A percentile compares a stretch with the other conserved stretches of the same genome.
These are phyloP conservation scores for Capsicum rhomboideum DNA, from an alignment of 257 asterid genomes.

Conservation along the genomic window DNA sequence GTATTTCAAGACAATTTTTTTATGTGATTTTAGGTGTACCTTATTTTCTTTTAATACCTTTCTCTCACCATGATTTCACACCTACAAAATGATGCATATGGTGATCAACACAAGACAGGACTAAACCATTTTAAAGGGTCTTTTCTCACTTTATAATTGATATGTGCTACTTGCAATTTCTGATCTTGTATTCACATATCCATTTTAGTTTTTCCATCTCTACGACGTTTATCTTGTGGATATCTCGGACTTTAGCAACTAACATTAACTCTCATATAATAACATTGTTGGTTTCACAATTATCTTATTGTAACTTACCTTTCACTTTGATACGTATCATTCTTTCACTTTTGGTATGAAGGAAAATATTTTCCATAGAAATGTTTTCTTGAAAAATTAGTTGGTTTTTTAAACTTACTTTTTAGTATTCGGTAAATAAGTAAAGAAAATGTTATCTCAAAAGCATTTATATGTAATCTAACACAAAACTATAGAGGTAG, in stretches of 20 bases:
- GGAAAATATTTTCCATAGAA: too few species aligned
- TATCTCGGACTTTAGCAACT: background rate
- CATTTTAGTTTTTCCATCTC: background rate
- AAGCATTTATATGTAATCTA: too few species aligned
- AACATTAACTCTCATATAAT: background rate
- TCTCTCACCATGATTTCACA: background rate
- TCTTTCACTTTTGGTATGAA: too few species aligned
- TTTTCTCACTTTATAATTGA: background rate
- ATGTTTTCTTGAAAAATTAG: too few species aligned
- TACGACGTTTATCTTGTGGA: too few species aligned
- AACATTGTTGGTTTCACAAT: background rate
- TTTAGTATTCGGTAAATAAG: too few species aligned
- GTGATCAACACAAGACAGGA: background rate
- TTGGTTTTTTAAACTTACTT: too few species aligned
- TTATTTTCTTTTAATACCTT: background rate
- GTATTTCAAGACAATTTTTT: background rate
- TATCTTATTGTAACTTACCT: background rate
- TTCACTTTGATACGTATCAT: background rate
- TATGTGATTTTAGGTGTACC: background rate
- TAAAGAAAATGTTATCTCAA: too few species aligned
- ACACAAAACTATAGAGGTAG: too few species aligned
- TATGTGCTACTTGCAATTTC: background rate
- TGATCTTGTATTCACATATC: background rate
- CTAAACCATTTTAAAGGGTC: background rate
- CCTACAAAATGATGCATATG: background rate